Percentiles rank a stretch among this genome's conserved stretches.
Conservation (phyloP, 2,329 filamentous ascomycete species). For the Diplodia intermedia region DNA sequence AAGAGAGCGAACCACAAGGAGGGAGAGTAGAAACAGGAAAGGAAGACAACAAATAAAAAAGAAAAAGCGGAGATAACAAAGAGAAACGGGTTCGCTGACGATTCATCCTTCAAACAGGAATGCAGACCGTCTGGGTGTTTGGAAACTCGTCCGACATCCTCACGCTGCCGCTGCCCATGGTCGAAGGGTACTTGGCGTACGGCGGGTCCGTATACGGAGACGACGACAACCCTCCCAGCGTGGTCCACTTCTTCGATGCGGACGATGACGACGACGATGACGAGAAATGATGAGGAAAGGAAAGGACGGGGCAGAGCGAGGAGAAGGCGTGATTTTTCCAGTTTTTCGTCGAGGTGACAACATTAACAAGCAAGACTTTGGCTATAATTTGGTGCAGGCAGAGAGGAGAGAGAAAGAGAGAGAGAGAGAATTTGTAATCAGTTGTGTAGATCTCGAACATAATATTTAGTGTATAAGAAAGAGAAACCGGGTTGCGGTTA, state of each 20-base stretch:
- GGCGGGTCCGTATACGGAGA: slow-evolving; percentile 54
- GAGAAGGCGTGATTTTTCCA: not conserved
- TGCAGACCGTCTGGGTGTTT: slow-evolving; percentile 57
- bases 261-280: slow-evolving; percentile 6
- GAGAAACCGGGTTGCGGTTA: too few relatives aligned
- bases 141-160: slow-evolving; percentile 53
- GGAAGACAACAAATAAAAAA: not conserved
- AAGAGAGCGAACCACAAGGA: too few relatives aligned
- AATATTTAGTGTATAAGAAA: too few relatives aligned
- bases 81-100: not conserved
- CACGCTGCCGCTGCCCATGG: slow-evolving; percentile 44
- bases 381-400: not conserved
- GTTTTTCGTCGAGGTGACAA: not conserved
- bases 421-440: not conserved
- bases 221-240: slow-evolving; percentile 34
- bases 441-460: not conserved
- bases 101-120: slow-evolving; percentile 38
- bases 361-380: not conserved
- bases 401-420: not conserved
- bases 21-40: too few relatives aligned
- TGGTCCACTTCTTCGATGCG: slow-evolving; percentile 29
- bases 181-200: slow-evolving; percentile 54
- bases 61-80: not conserved
- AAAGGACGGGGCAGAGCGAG: too few relatives aligned
- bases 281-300: not conserved